Evolutionary conservation across 352 stramenopile genomes (phyloP).

Genomic region (Pseudoperonospora humuli): DNA sequence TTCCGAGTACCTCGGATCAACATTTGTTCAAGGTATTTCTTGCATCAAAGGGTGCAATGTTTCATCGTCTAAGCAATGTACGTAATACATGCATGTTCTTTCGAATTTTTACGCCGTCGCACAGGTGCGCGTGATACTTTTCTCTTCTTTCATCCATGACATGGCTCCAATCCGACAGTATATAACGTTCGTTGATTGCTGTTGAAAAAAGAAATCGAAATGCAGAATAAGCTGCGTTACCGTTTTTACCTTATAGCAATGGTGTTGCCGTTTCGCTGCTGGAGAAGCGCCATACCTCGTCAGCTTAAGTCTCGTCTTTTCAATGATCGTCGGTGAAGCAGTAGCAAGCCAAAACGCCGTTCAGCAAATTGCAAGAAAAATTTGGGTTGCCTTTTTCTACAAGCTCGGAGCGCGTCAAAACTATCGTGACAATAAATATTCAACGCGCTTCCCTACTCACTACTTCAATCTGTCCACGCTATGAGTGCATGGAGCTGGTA

Average conservation of each 20-base stretch:
- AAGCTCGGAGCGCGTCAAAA: conserved; percentile 34
- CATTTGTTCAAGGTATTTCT: too few relatives aligned
- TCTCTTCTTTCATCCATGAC: too few relatives aligned
- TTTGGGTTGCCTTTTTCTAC: conserved; percentile 31
- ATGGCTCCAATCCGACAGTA: too few relatives aligned
- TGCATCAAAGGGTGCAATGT: too few relatives aligned
- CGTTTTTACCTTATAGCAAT: neutral
- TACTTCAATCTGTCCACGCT: conserved; percentile 10
- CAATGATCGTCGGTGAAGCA: conserved; percentile 5
- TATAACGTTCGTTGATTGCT: too few relatives aligned
- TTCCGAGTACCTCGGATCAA: too few relatives aligned
- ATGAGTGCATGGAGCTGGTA: conserved; percentile 4
- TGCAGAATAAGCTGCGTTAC: too few relatives aligned
- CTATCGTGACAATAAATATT: conserved; percentile 40
- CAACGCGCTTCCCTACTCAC: conserved; percentile 19
- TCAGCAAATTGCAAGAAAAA: conserved; percentile 21
- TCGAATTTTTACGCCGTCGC: too few relatives aligned
- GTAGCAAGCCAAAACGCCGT: conserved; percentile 3
- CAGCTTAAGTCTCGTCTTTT: conserved; percentile 5
- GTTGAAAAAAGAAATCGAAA: too few relatives aligned
- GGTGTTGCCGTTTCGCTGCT: conserved; percentile 11
- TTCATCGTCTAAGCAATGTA: too few relatives aligned
- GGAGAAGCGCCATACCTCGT: neutral
- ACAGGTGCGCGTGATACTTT: too few relatives aligned
- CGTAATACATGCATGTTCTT: too few relatives aligned